Evolutionary conservation across 352 stramenopile genomes (phyloP), one percentile per base, ranked within the genome.

Genomic region (Globisporangium ultimum): DNA sequence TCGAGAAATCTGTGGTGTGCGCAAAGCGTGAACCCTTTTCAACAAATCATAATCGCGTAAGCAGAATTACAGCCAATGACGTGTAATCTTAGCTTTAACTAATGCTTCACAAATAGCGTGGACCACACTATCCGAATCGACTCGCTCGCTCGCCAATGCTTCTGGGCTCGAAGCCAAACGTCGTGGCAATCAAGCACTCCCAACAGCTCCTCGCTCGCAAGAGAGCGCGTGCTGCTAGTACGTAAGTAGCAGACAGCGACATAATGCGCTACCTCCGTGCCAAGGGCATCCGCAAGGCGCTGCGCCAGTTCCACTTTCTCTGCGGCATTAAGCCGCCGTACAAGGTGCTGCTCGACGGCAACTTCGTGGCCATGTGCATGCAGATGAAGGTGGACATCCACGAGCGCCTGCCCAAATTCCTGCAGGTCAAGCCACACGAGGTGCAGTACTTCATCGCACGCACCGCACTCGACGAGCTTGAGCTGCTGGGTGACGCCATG

Each of bases 261-360:
- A 95, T 5, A 28, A 28, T 95, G 86, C 73, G 86, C 1, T 88
- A 93, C 56, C 76, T 95, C 20, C 83, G 86, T 43, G 75, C 83
- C 58, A 95, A 95, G 74, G 76, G 79, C 68, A 95, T 92, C 58
- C 84, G 86, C 71, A 95, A 95, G 71, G 81, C 83, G 65, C 71
- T 95, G 56, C 81, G 83, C 55, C 84, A 93, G 66, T 95, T 93
- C 74, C 84, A 93, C 70, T 93, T 95, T 61, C 67, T 93, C 55
- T 95, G 84, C 62, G 86, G 86, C 42, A 88, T 95, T 70, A 95
- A 93, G 60, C 61, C 84, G 46, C 86, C 86, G 9, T 95, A 93
- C 68, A 87, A 89, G 54, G 69, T 92, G 20, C 74, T 95, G 32
- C 68, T 95, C 50, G 86, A 95, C 62, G 82, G 82, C 55, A 95